Percentiles rank a stretch among this genome's conserved stretches.
These are phyloP conservation scores for Trichoderma arundinaceum DNA, from an alignment of 2,329 filamentous ascomycete species.

Conservation along the genomic window DNA sequence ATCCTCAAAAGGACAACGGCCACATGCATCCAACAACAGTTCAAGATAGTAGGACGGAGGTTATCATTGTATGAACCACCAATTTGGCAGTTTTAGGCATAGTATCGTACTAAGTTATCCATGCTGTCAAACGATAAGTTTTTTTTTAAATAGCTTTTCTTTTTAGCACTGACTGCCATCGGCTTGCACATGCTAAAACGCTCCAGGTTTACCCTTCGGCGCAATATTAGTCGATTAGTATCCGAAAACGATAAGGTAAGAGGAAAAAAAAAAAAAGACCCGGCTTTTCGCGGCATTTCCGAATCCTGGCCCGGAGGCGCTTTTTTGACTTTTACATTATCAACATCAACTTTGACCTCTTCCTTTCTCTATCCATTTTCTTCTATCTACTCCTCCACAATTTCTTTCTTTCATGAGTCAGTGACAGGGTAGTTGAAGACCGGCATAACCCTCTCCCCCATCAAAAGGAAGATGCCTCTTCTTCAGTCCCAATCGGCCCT, in stretches of 20 bases:
- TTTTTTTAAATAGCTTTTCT: too few relatives aligned
- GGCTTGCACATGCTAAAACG: background rate
- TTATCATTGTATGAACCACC: too few relatives aligned
- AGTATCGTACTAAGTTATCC: too few relatives aligned
- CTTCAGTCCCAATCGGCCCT: slow-evolving; percentile 16
- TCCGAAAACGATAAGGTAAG: slow-evolving; percentile 13
- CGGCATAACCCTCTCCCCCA: background rate
- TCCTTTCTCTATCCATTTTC: background rate
- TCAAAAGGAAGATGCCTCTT: slow-evolving; percentile 16
- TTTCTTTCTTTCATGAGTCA: background rate
- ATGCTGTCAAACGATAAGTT: too few relatives aligned
- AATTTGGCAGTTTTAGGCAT: too few relatives aligned
- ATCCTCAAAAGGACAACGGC: too few relatives aligned
- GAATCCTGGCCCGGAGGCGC: background rate
- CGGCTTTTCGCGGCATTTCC: slow-evolving; percentile 25
- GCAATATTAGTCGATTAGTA: slow-evolving; percentile 15
- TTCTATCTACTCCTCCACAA: background rate
- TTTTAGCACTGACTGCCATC: too few relatives aligned
- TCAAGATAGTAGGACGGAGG: too few relatives aligned
- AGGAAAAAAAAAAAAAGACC: slow-evolving; percentile 1
- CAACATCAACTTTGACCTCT: background rate
- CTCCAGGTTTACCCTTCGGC: background rate
- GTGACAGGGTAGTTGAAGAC: background rate
- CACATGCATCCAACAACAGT: too few relatives aligned
- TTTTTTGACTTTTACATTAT: slow-evolving; percentile 9